phyloP scores from a whole-genome alignment of 164 flowering plant species.

The Saururus chinensis region DNA sequence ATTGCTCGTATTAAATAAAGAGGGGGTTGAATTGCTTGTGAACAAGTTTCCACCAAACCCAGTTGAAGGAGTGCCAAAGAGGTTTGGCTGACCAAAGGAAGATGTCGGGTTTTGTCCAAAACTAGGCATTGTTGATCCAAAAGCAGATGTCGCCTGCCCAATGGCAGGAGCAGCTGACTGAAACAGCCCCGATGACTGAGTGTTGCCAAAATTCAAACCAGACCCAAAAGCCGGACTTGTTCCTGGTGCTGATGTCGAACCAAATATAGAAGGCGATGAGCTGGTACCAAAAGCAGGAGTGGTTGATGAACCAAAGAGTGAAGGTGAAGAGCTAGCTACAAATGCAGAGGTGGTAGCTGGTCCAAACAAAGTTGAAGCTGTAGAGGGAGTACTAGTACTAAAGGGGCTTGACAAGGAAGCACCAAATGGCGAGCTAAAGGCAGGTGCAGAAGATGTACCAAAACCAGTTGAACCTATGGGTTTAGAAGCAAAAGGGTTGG shows the following conservation, averaged over 20 bases:
- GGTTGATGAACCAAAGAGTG: constrained; percentile 43
- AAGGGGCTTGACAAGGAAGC: constrained; percentile 42
- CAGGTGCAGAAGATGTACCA: constrained; percentile 39
- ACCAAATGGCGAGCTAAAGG: constrained; percentile 53
- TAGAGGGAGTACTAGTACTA: constrained; percentile 39
- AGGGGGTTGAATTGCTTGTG: constrained; percentile 35
- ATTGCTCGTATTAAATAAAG: constrained; percentile 31
- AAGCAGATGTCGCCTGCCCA: constrained; percentile 48
- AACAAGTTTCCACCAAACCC: constrained; percentile 53
- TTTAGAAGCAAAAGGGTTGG: constrained; percentile 60
- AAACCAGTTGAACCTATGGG: constrained; percentile 35
- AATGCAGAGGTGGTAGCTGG: constrained; percentile 38
- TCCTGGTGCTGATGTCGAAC: constrained; percentile 44
- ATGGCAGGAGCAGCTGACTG: constrained; percentile 50
- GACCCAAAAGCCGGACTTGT: constrained; percentile 43
- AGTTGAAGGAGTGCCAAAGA: constrained; percentile 45
- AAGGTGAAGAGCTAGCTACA: constrained; percentile 39
- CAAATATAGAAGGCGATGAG: constrained; percentile 47
- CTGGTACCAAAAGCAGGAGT: constrained; percentile 32
- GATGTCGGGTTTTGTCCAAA: constrained; percentile 51
- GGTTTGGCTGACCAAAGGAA: constrained; percentile 43
- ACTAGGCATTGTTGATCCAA: constrained; percentile 41
- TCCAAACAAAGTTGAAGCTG: constrained; percentile 48
- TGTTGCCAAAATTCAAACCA: constrained; percentile 44
- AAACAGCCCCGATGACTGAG: constrained; percentile 69